Conservation (phyloP, 208 protist species). For the Herpetomonas samuelpessoai region DNA sequence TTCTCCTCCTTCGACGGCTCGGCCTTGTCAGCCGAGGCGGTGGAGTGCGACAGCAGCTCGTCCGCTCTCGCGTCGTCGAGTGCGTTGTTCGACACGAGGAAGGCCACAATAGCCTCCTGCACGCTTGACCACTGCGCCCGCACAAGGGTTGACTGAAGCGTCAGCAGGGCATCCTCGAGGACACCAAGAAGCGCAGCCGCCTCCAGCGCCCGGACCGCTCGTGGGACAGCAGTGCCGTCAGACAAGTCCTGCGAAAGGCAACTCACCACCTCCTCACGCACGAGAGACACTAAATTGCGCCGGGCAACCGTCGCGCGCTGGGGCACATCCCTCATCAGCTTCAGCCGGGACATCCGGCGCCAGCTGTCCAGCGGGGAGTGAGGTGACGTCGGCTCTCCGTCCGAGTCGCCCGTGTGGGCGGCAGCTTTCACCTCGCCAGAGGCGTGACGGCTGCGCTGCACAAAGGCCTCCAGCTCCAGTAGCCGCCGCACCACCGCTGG, state of each 20-base stretch:
- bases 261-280: not conserved
- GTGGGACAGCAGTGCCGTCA: not conserved
- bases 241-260: not conserved
- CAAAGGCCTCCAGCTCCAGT: slow-evolving; percentile 38
- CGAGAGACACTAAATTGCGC: slow-evolving; percentile 5
- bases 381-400: not conserved
- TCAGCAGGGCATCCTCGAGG: slow-evolving; percentile 26
- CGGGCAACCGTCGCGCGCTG: slow-evolving; percentile 1
- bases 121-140: slow-evolving; percentile 33
- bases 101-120: slow-evolving; percentile 43
- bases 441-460: not conserved
- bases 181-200: slow-evolving; percentile 33
- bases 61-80: slow-evolving; percentile 63
- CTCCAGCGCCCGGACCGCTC: slow-evolving; percentile 1
- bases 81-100: slow-evolving; percentile 39
- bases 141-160: slow-evolving; percentile 19
- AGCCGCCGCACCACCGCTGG: slow-evolving; percentile 30
- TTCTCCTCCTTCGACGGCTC: slow-evolving; percentile 30
- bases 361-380: not conserved
- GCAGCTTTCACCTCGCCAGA: not conserved
- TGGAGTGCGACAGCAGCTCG: slow-evolving; percentile 32
- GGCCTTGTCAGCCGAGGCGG: not conserved
- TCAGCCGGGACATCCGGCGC: slow-evolving; percentile 6
- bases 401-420: not conserved
- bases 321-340: slow-evolving; percentile 9